A percentile compares a stretch with the other conserved stretches of the same genome.
phyloP scores from a whole-genome alignment of 1,139 yeast genomes.

The Blastobotrys elegans region DNA sequence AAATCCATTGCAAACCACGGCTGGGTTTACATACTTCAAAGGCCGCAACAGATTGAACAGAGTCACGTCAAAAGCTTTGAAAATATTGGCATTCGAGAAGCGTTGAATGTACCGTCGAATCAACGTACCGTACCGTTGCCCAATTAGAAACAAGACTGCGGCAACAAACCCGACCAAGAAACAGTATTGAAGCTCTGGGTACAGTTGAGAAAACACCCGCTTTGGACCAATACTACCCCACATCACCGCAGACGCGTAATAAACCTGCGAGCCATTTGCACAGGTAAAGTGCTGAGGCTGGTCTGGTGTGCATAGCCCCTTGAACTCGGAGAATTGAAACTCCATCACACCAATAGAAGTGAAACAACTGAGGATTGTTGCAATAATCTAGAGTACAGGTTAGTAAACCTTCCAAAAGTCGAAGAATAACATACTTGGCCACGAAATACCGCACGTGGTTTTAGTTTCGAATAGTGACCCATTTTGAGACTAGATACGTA shows the following conservation, averaged over 20 bases:
- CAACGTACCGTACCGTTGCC: slow-evolving; percentile 50
- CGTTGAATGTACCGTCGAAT: slow-evolving; percentile 38
- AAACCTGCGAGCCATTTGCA: slow-evolving; percentile 39
- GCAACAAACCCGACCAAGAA: slow-evolving; percentile 42
- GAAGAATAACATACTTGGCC: too few relatives aligned
- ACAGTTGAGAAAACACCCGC: slow-evolving; percentile 45
- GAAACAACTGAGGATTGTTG: slow-evolving; percentile 34
- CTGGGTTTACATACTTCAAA: slow-evolving; percentile 40
- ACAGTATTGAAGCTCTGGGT: slow-evolving; percentile 44
- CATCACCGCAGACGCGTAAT: slow-evolving; percentile 48
- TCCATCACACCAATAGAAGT: slow-evolving; percentile 49
- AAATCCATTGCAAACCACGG: slow-evolving; percentile 48
- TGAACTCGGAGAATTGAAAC: slow-evolving; percentile 47
- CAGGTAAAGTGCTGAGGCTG: slow-evolving; percentile 36
- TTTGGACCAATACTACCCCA: slow-evolving; percentile 68
- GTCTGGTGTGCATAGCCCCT: slow-evolving; percentile 43
- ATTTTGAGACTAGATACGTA: slow-evolving; percentile 52
- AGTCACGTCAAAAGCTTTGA: slow-evolving; percentile 13
- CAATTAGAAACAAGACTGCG: slow-evolving; percentile 41
- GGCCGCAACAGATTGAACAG: slow-evolving; percentile 39
- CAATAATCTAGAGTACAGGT: too few relatives aligned
- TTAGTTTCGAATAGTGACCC: slow-evolving; percentile 56
- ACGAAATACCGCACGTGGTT: slow-evolving; percentile 57
- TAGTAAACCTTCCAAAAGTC: too few relatives aligned
- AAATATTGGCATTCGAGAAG: slow-evolving; percentile 2